Conservation (phyloP, 1,284 basidiomycete genomes). For the Austroboletus niveus region DNA sequence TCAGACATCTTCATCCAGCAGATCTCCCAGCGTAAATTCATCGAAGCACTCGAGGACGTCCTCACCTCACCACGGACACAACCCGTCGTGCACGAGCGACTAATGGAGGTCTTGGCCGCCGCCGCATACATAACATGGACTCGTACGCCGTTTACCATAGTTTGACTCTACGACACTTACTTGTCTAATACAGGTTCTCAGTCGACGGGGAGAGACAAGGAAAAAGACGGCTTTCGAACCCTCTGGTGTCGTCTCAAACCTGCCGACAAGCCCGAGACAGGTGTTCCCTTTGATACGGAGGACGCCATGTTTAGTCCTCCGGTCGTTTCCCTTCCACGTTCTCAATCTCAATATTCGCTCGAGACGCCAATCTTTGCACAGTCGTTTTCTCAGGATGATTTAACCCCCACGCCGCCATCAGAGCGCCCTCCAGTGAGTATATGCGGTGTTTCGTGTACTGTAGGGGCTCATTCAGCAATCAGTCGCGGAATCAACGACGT, state of each 20-base stretch:
- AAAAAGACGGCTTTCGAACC: conserved; percentile 54
- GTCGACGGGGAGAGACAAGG: conserved; percentile 35
- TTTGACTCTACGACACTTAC: background rate
- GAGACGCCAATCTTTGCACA: conserved; percentile 31
- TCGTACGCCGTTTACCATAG: conserved; percentile 34
- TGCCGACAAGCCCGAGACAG: conserved; percentile 69
- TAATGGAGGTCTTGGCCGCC: conserved; percentile 70
- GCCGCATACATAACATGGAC: conserved; percentile 61
- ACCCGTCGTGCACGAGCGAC: conserved; percentile 69
- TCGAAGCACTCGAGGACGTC: conserved; percentile 70
- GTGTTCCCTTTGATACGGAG: conserved; percentile 69
- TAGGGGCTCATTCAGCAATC: background rate
- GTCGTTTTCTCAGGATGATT: conserved; percentile 19
- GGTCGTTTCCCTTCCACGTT: conserved; percentile 27
- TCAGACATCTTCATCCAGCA: conserved; percentile 64
- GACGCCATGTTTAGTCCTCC: conserved; percentile 77
- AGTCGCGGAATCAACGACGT: conserved; percentile 16
- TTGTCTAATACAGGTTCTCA: conserved; percentile 24
- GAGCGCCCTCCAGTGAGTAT: conserved; percentile 23
- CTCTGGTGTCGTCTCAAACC: conserved; percentile 72
- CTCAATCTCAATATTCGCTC: conserved; percentile 27
- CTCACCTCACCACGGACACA: conserved; percentile 56
- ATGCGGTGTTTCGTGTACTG: too few species aligned
- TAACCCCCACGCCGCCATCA: conserved; percentile 18
- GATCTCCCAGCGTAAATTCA: conserved; percentile 70